Evolutionary conservation across 2,329 filamentous ascomycete species (phyloP).

Genomic region (Fusarium euwallaceae): DNA sequence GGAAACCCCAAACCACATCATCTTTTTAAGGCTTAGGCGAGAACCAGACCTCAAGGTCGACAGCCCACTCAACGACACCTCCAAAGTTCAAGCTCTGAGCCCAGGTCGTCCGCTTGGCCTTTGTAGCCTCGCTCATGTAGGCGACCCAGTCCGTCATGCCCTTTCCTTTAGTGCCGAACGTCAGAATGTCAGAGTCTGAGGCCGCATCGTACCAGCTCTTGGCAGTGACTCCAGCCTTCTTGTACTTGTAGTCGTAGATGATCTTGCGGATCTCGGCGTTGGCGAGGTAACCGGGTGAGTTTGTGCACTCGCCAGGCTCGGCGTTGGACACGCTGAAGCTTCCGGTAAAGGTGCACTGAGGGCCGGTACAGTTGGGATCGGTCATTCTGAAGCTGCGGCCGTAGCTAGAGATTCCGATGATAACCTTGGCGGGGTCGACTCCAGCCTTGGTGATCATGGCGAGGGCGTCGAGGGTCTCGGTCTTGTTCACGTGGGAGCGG

Average conservation of each 20-base stretch:
- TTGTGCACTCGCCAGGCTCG: conserved; percentile 44
- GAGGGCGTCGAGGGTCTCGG: conserved; percentile 53
- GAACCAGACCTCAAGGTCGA: conserved; percentile 47
- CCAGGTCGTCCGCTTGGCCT: conserved; percentile 36
- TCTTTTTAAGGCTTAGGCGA: conserved; percentile 30
- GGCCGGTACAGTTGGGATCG: conserved; percentile 42
- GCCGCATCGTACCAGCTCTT: conserved; percentile 39
- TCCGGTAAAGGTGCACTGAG: conserved; percentile 45
- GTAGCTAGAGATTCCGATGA: conserved; percentile 48
- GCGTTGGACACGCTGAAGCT: conserved; percentile 40
- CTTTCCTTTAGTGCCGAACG: conserved; percentile 34
- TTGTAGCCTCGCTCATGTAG: conserved; percentile 46
- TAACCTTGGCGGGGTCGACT: conserved; percentile 49
- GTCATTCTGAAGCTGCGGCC: conserved; percentile 48
- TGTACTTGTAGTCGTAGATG: conserved; percentile 33
- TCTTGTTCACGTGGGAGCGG: conserved; percentile 55
- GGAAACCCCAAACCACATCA: neutral
- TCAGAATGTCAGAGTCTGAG: conserved; percentile 45
- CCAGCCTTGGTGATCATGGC: conserved; percentile 55
- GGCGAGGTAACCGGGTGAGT: conserved; percentile 43
- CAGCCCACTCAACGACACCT: conserved; percentile 50
- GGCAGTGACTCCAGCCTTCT: conserved; percentile 27
- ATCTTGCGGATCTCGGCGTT: conserved; percentile 49
- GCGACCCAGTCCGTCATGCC: conserved; percentile 49
- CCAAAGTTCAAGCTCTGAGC: conserved; percentile 46